Base-by-base conservation (phyloP, 2,329 filamentous ascomycete species). In the Colletotrichum sp. region DNA sequence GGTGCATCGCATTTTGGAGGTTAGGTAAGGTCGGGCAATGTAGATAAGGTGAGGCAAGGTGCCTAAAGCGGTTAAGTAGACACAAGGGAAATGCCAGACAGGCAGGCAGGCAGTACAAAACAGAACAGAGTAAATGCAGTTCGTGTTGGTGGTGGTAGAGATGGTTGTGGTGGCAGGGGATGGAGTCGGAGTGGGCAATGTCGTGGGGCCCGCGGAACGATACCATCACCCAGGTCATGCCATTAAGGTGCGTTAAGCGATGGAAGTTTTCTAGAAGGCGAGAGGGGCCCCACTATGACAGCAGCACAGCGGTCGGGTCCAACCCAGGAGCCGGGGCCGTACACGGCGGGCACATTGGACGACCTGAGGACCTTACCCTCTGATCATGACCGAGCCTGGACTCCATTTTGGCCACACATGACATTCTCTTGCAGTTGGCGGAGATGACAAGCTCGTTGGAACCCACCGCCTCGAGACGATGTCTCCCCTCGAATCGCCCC, bases 231-330 rank as follows among this genome's bases (percentile, higher is more conserved):
- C 68, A 72, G 55, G 52, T 67, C 62, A 67, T 36, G 30, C 34
- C 43, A 34, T 69, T 69, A 69, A 60, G 66, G 66, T 70, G 67
- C 56, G 67, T 62, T 65, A 61, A 74, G 74, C 70, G 70, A 69
- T 69, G 13, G 74, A 76, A 76, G 34, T 64, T 60, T 76, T 76
- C 74, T 69, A 74, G 74, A 74, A 76, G 70, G 70, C 28, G 43
- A 7, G 16, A 15, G 13, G 10, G 12, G 10, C 32, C 52, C 64
- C 62, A 58, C 22, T 18, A 25, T 27, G 32, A 32, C 28, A 27
- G 10, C 58, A 36, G 56, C 28, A 61, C 8, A 22, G 52, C 22
- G 28, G 52, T 34, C 68, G 66, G 39, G 32, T 36, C 32, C 69
- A 52, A 67, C 61, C 68, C 68, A 71, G 69, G 43, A 61, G 52